Conservation (phyloP, 768 basidiomycete genomes). For the Rhizopogon vinicolor region DNA sequence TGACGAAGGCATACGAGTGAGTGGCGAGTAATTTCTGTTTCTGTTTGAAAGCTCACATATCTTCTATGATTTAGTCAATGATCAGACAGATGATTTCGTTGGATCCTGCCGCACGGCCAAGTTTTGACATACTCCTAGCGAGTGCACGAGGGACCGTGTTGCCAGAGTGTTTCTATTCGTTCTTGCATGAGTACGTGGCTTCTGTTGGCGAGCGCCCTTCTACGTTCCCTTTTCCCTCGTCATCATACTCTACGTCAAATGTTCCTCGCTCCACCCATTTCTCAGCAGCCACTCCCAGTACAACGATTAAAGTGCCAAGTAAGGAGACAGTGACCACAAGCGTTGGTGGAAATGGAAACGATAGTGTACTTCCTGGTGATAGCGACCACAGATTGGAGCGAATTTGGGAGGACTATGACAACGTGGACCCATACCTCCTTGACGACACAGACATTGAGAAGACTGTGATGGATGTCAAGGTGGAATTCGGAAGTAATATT, state of each 20-base stretch:
- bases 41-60: constrained; percentile 16
- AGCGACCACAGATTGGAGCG: constrained; percentile 83
- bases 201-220: constrained; percentile 68
- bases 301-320: constrained; percentile 20
- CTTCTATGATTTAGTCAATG: constrained; percentile 52
- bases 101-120: constrained; percentile 70
- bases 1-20: constrained; percentile 76
- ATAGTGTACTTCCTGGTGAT: constrained; percentile 57
- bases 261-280: constrained; percentile 26
- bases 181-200: constrained; percentile 85
- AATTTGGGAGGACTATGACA: constrained; percentile 85
- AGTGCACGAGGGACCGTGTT: constrained; percentile 75
- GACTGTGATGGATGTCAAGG: constrained; percentile 47
- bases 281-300: constrained; percentile 27
- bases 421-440: constrained; percentile 66
- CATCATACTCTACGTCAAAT: constrained; percentile 26
- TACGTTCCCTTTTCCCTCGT: constrained; percentile 37
- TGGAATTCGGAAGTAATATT: constrained; percentile 39
- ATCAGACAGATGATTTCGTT: constrained; percentile 89
- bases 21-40: constrained; percentile 23
- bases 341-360: constrained; percentile 21
- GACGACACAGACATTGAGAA: constrained; percentile 40
- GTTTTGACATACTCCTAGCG: constrained; percentile 76
- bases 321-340: constrained; percentile 10
- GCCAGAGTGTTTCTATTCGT: constrained; percentile 92